Evolutionary conservation across 129 eudicot genomes (phyloP).

Genomic region (Erigeron canadensis): DNA sequence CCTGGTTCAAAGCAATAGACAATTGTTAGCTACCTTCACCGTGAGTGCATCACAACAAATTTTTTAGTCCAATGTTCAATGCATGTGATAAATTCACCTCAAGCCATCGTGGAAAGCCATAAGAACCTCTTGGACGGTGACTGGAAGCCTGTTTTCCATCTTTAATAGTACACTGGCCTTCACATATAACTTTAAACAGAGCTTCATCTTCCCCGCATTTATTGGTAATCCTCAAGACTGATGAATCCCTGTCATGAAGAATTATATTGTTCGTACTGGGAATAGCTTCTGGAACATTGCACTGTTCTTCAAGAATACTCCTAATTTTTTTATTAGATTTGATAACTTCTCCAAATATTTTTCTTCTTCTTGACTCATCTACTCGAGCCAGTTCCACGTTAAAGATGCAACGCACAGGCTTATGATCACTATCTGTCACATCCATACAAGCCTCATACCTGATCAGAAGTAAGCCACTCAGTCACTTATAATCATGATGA

Average conservation of each 20-base stretch:
- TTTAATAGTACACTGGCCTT: slow-evolving; percentile 68
- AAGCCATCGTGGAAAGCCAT: slow-evolving; percentile 96
- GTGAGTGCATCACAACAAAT: background rate
- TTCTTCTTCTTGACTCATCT: slow-evolving; percentile 84
- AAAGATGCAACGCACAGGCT: slow-evolving; percentile 93
- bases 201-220: slow-evolving; percentile 67
- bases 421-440: slow-evolving; percentile 97
- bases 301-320: slow-evolving; percentile 51
- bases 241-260: slow-evolving; percentile 78
- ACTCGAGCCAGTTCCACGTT: slow-evolving; percentile 85
- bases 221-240: slow-evolving; percentile 78
- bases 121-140: slow-evolving; percentile 73
- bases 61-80: too few relatives aligned
- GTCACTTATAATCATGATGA: slow-evolving; percentile 8
- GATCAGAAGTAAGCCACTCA: slow-evolving; percentile 12
- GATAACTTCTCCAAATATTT: slow-evolving; percentile 73
- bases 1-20: slow-evolving; percentile 44
- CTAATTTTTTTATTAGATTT: slow-evolving; percentile 53
- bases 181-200: slow-evolving; percentile 65
- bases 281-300: slow-evolving; percentile 74
- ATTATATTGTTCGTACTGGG: slow-evolving; percentile 89
- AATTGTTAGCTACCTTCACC: background rate
- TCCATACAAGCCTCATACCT: slow-evolving; percentile 99
- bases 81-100: slow-evolving; percentile 43
- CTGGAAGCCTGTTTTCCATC: slow-evolving; percentile 61